Conservation (phyloP, 2,329 filamentous ascomycete genomes). For the Stagonosporopsis cucurbitacearum region DNA sequence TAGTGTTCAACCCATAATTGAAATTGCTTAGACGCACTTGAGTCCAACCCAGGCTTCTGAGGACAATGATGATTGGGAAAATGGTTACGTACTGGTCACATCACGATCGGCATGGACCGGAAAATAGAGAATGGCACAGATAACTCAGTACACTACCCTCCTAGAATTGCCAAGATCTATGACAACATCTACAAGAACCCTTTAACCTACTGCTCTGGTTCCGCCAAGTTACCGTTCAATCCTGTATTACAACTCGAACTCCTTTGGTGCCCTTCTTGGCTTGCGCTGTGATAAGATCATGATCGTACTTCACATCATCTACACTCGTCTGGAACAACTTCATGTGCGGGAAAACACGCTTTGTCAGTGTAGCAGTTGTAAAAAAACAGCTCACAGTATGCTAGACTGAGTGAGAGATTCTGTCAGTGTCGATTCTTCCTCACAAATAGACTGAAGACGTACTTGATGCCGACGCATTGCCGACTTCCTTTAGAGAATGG, state of each 20-base stretch:
- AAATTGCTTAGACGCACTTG: no score
- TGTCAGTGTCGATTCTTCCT: no score
- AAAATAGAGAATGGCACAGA: conserved; percentile 72
- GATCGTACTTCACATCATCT: background rate
- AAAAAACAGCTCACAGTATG: background rate
- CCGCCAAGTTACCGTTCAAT: background rate
- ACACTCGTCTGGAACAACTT: background rate
- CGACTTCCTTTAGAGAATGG: background rate
- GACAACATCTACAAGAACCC: no score
- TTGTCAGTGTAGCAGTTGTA: background rate
- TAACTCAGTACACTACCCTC: conserved; percentile 69
- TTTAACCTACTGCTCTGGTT: no score
- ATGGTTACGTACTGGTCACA: no score
- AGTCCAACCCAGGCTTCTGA: no score
- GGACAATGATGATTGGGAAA: no score
- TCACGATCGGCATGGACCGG: conserved; percentile 72
- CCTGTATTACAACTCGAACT: background rate
- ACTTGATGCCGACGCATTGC: background rate
- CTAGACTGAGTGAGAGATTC: no score
- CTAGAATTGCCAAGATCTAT: conserved; percentile 63
- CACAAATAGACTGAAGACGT: background rate
- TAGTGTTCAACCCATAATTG: no score
- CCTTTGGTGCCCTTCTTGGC: background rate
- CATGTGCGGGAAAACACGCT: background rate
- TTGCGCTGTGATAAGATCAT: background rate